phyloP scores from a whole-genome alignment of 768 basidiomycete genomes.

The Russula sp. region DNA sequence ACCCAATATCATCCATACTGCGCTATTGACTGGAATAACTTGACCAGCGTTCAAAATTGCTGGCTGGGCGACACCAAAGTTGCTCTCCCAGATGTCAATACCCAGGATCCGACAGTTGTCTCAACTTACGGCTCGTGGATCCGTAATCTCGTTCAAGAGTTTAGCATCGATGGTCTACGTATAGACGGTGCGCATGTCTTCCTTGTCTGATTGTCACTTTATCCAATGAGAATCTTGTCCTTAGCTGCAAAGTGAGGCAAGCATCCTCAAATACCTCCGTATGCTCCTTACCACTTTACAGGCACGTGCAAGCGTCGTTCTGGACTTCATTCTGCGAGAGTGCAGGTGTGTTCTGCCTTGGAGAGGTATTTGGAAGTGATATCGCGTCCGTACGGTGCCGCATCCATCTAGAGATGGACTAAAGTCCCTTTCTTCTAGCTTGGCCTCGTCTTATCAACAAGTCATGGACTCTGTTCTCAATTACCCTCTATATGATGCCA shows the following conservation, averaged over 20 bases:
- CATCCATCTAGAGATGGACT: conserved; percentile 20
- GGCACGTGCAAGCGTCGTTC: conserved; percentile 67
- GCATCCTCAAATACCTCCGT: not conserved
- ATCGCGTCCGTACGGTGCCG: conserved; percentile 37
- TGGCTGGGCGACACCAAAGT: conserved; percentile 79
- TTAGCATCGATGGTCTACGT: conserved; percentile 78
- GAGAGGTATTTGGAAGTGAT: conserved; percentile 63
- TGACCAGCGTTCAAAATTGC: conserved; percentile 65
- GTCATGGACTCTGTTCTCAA: conserved; percentile 65
- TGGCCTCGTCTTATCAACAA: conserved; percentile 52
- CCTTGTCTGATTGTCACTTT: not conserved
- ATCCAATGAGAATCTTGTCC: not conserved
- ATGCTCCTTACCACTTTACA: conserved; percentile 21
- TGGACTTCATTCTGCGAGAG: conserved; percentile 69
- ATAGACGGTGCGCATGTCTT: conserved; percentile 52
- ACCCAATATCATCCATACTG: conserved; percentile 77
- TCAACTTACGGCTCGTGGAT: conserved; percentile 67
- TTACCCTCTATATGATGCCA: conserved; percentile 61
- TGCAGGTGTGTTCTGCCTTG: conserved; percentile 83
- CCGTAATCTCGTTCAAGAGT: conserved; percentile 56
- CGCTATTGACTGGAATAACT: conserved; percentile 62
- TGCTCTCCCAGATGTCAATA: conserved; percentile 75
- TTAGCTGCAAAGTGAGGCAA: conserved; percentile 34
- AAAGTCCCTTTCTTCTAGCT: conserved; percentile 32
- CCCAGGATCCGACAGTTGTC: conserved; percentile 57